phyloP scores from a whole-genome alignment of 345 rosid species.

The Dipteronia dyeriana region DNA sequence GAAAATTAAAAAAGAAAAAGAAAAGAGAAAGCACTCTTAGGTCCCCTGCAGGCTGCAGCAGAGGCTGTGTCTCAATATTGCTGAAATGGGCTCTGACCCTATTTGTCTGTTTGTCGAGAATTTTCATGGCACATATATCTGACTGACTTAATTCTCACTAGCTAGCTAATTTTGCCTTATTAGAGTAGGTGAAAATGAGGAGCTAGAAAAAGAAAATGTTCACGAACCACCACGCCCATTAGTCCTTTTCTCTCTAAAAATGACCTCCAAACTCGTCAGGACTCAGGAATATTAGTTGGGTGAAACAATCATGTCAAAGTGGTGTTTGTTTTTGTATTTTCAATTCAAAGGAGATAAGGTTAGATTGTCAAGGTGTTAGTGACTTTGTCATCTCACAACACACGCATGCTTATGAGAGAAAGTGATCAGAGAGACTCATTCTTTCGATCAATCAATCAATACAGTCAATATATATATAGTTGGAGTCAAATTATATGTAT shows the following conservation, averaged over 20 bases:
- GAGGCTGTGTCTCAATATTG: conserved; percentile 28
- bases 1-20: not conserved
- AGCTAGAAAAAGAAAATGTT: not conserved
- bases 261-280: conserved; percentile 18
- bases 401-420: not conserved
- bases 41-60: conserved; percentile 39
- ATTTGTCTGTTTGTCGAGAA: conserved; percentile 53
- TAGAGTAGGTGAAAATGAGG: conserved; percentile 1
- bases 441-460: too few relatives aligned
- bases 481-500: not conserved
- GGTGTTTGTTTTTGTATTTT: not conserved
- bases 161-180: not conserved
- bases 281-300: conserved; percentile 16
- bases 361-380: conserved; percentile 13
- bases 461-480: too few relatives aligned
- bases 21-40: conserved; percentile 26
- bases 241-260: conserved; percentile 10
- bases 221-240: too few relatives aligned
- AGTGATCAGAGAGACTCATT: not conserved
- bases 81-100: conserved; percentile 36
- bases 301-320: conserved; percentile 25
- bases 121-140: conserved; percentile 39
- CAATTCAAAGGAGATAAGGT: conserved; percentile 18
- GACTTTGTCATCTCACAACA: not conserved
- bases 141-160: conserved; percentile 10